A percentile compares a stretch with the other conserved stretches of the same genome.
Conservation (phyloP, 2,329 filamentous ascomycete species). For the Fusarium chuoi region DNA sequence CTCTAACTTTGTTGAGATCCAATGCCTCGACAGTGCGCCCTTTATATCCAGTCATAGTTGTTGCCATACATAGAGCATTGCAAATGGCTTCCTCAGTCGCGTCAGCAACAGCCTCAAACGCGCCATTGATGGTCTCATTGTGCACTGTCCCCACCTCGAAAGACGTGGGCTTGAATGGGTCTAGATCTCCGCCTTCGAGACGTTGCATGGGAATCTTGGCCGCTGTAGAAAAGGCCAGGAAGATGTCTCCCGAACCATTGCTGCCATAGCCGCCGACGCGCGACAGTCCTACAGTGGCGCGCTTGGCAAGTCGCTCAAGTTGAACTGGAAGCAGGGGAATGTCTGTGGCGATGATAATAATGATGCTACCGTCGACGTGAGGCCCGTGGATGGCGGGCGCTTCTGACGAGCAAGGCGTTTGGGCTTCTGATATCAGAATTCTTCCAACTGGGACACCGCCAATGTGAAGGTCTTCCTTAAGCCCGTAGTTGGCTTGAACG, state of each 20-base stretch:
- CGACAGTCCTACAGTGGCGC: slow-evolving; percentile 69
- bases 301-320: slow-evolving; percentile 62
- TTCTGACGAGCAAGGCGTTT: slow-evolving; percentile 44
- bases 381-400: slow-evolving; percentile 40
- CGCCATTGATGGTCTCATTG: slow-evolving; percentile 67
- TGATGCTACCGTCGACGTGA: slow-evolving; percentile 50
- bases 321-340: slow-evolving; percentile 47
- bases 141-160: slow-evolving; percentile 51
- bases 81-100: slow-evolving; percentile 73
- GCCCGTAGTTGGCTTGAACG: slow-evolving; percentile 74
- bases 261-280: slow-evolving; percentile 70
- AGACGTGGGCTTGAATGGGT: slow-evolving; percentile 52
- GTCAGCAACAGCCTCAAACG: slow-evolving; percentile 71
- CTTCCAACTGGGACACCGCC: slow-evolving; percentile 70
- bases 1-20: slow-evolving; percentile 57
- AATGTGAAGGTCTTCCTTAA: slow-evolving; percentile 65
- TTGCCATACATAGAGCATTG: slow-evolving; percentile 70
- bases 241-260: slow-evolving; percentile 73
- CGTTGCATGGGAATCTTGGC: slow-evolving; percentile 57
- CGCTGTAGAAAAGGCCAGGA: slow-evolving; percentile 73
- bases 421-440: slow-evolving; percentile 52
- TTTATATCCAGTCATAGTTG: slow-evolving; percentile 65
- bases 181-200: slow-evolving; percentile 44
- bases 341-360: slow-evolving; percentile 49
- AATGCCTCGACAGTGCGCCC: slow-evolving; percentile 61